Conservation (phyloP, 495 filamentous ascomycete species). For the Podospora pseudopauciseta region DNA sequence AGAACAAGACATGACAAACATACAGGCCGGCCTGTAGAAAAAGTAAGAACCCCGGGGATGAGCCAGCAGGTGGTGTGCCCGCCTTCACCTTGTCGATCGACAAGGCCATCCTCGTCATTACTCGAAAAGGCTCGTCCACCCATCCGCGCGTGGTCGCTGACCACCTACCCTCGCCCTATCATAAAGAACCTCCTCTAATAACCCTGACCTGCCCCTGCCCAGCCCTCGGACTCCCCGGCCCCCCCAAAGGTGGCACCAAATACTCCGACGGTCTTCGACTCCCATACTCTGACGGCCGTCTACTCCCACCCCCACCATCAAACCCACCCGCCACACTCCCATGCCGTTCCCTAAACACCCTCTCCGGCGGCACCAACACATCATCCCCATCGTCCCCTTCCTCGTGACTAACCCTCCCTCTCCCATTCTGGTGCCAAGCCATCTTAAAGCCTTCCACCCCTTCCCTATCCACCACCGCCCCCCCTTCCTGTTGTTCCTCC, state of each 20-base stretch:
- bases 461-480: too few species aligned
- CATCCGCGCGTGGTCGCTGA: too few species aligned
- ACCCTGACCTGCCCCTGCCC: slow-evolving; percentile 13
- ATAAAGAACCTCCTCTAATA: slow-evolving; percentile 18
- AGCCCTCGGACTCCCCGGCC: neutral
- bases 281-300: neutral
- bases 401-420: neutral
- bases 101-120: too few species aligned
- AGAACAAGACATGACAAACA: neutral
- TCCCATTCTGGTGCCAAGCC: neutral
- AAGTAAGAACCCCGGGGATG: too few species aligned
- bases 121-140: too few species aligned
- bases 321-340: slow-evolving; percentile 2
- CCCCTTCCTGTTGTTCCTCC: neutral
- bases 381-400: neutral
- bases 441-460: neutral
- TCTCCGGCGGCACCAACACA: neutral
- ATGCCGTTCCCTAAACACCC: slow-evolving; percentile 6
- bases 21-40: neutral
- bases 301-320: neutral
- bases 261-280: neutral
- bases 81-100: too few species aligned
- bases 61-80: too few species aligned
- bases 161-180: neutral
- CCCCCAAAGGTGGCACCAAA: neutral